Evolutionary conservation across 73 alveolate species (phyloP).

Genomic region (Symbiodinium natans): DNA sequence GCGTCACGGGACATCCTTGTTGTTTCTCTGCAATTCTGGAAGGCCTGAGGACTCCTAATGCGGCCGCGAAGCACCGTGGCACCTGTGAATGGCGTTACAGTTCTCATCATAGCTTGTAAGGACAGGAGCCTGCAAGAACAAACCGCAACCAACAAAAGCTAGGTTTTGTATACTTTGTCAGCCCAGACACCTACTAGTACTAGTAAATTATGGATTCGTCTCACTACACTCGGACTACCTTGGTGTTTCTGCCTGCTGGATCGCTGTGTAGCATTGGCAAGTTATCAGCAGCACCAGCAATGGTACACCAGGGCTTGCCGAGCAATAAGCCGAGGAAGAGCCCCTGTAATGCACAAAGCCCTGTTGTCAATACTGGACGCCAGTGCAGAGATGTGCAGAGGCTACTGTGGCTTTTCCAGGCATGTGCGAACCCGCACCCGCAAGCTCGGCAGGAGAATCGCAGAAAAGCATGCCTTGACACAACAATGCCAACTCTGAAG

Average conservation of each 20-base stretch:
- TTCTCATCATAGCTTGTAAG: no score
- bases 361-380: no score
- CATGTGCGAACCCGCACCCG: neutral
- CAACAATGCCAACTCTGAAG: no score
- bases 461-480: no score
- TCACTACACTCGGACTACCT: neutral
- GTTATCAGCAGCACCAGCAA: neutral
- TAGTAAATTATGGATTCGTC: no score
- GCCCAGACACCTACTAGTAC: no score
- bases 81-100: neutral
- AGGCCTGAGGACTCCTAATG: neutral
- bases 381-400: no score
- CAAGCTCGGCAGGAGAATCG: neutral
- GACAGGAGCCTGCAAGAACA: no score
- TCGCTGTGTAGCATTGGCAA: neutral
- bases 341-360: no score
- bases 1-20: no score
- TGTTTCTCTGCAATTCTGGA: neutral
- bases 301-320: neutral
- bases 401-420: neutral
- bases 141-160: no score
- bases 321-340: slow-evolving; percentile 5
- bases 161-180: no score
- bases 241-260: neutral
- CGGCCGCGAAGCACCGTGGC: neutral